These are phyloP conservation scores for Mycena venus DNA, from an alignment of 768 basidiomycete genomes.

Conservation along the genomic window DNA sequence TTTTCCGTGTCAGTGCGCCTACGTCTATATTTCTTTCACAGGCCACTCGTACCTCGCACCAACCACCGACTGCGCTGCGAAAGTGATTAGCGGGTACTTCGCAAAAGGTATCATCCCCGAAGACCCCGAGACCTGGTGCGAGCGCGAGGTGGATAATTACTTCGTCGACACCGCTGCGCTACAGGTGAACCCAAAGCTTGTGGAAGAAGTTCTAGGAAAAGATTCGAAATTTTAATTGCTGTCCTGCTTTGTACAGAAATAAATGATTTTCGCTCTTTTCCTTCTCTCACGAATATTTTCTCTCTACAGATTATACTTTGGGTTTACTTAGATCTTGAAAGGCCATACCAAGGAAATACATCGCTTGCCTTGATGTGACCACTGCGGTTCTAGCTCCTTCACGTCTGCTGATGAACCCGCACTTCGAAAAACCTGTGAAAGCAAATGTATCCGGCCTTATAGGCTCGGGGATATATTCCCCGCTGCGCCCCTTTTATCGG, in stretches of 20 bases:
- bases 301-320: no score
- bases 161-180: background rate
- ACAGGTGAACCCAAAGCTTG: background rate
- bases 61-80: conserved; percentile 19
- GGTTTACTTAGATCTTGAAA: no score
- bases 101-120: conserved; percentile 15
- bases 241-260: no score
- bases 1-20: background rate
- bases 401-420: no score
- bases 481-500: no score
- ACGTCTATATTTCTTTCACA: background rate
- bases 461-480: no score
- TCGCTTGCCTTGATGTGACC: no score
- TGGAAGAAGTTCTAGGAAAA: background rate
- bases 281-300: no score
- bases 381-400: no score
- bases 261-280: background rate
- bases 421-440: no score
- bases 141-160: conserved; percentile 23
- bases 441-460: no score
- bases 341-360: no score
- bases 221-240: background rate
- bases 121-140: conserved; percentile 10
- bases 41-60: conserved; percentile 32
- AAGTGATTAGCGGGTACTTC: conserved; percentile 22